Conservation (phyloP, 2,329 filamentous ascomycete genomes). For the Botrytis hyacinthi region DNA sequence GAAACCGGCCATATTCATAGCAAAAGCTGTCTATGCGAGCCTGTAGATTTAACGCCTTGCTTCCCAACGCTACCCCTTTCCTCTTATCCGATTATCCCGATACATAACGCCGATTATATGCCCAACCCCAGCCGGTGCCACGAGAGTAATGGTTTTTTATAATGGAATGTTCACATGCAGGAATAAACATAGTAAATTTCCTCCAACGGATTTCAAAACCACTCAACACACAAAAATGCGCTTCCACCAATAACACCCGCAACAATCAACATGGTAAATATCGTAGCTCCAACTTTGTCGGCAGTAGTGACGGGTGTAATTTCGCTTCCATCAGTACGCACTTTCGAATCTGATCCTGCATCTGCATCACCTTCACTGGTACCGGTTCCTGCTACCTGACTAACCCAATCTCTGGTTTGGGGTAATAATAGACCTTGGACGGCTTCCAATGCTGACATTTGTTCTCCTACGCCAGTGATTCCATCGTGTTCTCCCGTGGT, state of each 20-base stretch:
- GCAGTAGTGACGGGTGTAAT: conserved; percentile 43
- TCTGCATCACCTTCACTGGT: conserved; percentile 46
- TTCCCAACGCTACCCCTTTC: neutral
- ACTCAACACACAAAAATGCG: conserved; percentile 48
- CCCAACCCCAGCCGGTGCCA: neutral
- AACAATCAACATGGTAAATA: conserved; percentile 57
- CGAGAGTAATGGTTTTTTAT: neutral
- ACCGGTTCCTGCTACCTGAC: conserved; percentile 50
- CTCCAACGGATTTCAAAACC: conserved; percentile 14
- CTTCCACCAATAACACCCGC: conserved; percentile 52
- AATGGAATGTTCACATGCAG: neutral
- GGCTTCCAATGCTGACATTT: conserved; percentile 55
- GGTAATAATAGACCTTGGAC: conserved; percentile 36
- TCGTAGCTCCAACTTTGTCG: conserved; percentile 66
- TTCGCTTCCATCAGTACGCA: conserved; percentile 12
- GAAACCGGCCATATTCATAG: neutral
- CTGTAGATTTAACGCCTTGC: neutral
- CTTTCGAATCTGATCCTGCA: conserved; percentile 24
- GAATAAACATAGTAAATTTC: conserved; percentile 7
- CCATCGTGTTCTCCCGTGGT: conserved; percentile 52
- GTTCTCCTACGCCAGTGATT: conserved; percentile 50
- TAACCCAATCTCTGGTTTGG: conserved; percentile 43
- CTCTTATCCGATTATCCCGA: neutral
- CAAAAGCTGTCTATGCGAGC: neutral
- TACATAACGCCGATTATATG: conserved; percentile 8